These are phyloP conservation scores for Cerioporus squamosus DNA, from an alignment of 1,284 basidiomycete species.

Conservation along the genomic window DNA sequence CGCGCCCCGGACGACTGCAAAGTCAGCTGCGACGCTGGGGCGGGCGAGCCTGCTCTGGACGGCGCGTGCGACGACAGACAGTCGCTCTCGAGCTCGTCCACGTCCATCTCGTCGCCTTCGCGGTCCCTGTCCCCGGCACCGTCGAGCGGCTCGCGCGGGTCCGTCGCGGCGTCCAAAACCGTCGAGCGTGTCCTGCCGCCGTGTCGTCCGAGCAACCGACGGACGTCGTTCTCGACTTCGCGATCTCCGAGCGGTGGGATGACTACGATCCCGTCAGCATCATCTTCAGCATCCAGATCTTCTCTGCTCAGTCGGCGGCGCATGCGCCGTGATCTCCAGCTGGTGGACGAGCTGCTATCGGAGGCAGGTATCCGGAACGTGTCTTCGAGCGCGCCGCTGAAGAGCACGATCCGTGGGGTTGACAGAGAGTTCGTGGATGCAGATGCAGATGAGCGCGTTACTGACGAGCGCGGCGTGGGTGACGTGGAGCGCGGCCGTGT, in stretches of 20 bases:
- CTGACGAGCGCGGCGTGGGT: slow-evolving; percentile 16
- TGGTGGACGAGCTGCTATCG: slow-evolving; percentile 25
- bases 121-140: slow-evolving; percentile 16
- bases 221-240: slow-evolving; percentile 63
- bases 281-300: slow-evolving; percentile 32
- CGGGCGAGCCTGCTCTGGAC: slow-evolving; percentile 50
- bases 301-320: slow-evolving; percentile 22
- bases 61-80: slow-evolving; percentile 49
- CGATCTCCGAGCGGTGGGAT: slow-evolving; percentile 61
- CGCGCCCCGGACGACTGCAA: slow-evolving; percentile 23
- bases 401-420: slow-evolving; percentile 46
- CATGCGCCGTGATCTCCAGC: slow-evolving; percentile 17
- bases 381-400: slow-evolving; percentile 51
- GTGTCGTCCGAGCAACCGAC: slow-evolving; percentile 56
- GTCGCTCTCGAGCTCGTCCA: slow-evolving; percentile 48
- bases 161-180: slow-evolving; percentile 29
- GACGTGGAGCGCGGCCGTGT: slow-evolving; percentile 32
- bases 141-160: slow-evolving; percentile 34
- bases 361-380: slow-evolving; percentile 53
- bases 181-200: slow-evolving; percentile 31
- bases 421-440: slow-evolving; percentile 18
- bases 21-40: slow-evolving; percentile 35
- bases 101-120: slow-evolving; percentile 43
- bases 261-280: slow-evolving; percentile 49
- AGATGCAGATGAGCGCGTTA: slow-evolving; percentile 17